These are phyloP conservation scores for Circinella umbellata DNA, from an alignment of 371 early-diverging fungal species.

Conservation along the genomic window DNA sequence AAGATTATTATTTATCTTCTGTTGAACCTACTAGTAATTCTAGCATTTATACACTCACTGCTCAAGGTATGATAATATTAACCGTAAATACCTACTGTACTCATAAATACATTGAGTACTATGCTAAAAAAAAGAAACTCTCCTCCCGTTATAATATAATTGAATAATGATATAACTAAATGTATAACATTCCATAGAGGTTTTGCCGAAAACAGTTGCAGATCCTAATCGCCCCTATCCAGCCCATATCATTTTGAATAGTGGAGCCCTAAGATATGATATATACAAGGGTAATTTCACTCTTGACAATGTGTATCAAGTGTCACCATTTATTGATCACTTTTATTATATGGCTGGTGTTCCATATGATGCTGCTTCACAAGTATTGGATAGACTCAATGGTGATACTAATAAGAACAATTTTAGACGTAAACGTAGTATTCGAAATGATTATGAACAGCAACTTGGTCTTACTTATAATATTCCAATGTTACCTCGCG, in stretches of 20 bases:
- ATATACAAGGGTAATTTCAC: slow-evolving; percentile 48
- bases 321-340: slow-evolving; percentile 53
- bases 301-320: slow-evolving; percentile 52
- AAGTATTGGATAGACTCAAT: slow-evolving; percentile 58
- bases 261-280: slow-evolving; percentile 8
- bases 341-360: slow-evolving; percentile 45
- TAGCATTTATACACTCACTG: slow-evolving; percentile 49
- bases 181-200: slow-evolving; percentile 23
- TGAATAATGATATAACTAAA: too few species aligned
- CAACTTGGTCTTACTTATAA: slow-evolving; percentile 28
- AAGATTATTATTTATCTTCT: slow-evolving; percentile 52
- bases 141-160: too few species aligned
- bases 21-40: slow-evolving; percentile 42
- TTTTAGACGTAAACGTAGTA: slow-evolving; percentile 11
- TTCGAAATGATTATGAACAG: background rate
- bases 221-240: slow-evolving; percentile 44
- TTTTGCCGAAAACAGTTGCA: slow-evolving; percentile 43
- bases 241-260: slow-evolving; percentile 13
- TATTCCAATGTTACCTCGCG: slow-evolving; percentile 33
- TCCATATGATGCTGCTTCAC: slow-evolving; percentile 33
- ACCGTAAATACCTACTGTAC: too few species aligned
- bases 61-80: slow-evolving; percentile 26
- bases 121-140: background rate
- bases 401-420: background rate
- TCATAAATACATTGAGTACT: too few species aligned